These are phyloP conservation scores for Infundibulicybe gibba DNA, from an alignment of 768 basidiomycete species.

Conservation along the genomic window DNA sequence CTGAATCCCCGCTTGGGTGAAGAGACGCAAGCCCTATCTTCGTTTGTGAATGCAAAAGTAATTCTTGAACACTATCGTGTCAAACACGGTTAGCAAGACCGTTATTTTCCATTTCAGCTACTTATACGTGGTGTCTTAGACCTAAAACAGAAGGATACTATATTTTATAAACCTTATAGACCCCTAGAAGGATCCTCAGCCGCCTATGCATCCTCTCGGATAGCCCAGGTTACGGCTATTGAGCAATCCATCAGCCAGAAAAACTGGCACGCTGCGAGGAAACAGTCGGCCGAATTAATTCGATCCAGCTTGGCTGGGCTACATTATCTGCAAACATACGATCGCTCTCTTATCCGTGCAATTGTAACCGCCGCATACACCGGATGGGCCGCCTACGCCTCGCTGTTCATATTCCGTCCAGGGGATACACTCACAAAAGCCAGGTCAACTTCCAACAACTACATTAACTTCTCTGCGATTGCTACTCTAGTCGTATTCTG, in stretches of 20 bases:
- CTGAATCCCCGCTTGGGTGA: constrained; percentile 44
- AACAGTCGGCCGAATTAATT: constrained; percentile 49
- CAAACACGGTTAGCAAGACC: constrained; percentile 58
- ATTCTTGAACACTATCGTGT: constrained; percentile 74
- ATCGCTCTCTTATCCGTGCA: constrained; percentile 63
- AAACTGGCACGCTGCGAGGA: constrained; percentile 47
- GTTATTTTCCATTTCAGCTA: not conserved
- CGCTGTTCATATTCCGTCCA: constrained; percentile 52
- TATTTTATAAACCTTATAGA: constrained; percentile 63
- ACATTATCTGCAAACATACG: constrained; percentile 83
- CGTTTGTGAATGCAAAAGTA: constrained; percentile 66
- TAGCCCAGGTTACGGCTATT: constrained; percentile 34
- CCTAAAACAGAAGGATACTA: constrained; percentile 50
- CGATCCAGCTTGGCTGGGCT: constrained; percentile 53
- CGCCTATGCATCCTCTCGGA: constrained; percentile 28
- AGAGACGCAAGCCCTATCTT: constrained; percentile 45
- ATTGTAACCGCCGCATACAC: constrained; percentile 72
- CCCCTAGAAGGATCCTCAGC: constrained; percentile 31
- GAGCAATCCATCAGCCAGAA: constrained; percentile 37
- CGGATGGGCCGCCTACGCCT: constrained; percentile 74
- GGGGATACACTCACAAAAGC: constrained; percentile 12
- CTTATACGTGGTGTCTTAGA: constrained; percentile 33
- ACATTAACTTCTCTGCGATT: constrained; percentile 11
- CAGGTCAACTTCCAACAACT: not conserved
- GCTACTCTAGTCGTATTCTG: constrained; percentile 33